These are phyloP conservation scores for Porpolomopsis calyptriformis DNA, from an alignment of 768 basidiomycete species.

Conservation along the genomic window DNA sequence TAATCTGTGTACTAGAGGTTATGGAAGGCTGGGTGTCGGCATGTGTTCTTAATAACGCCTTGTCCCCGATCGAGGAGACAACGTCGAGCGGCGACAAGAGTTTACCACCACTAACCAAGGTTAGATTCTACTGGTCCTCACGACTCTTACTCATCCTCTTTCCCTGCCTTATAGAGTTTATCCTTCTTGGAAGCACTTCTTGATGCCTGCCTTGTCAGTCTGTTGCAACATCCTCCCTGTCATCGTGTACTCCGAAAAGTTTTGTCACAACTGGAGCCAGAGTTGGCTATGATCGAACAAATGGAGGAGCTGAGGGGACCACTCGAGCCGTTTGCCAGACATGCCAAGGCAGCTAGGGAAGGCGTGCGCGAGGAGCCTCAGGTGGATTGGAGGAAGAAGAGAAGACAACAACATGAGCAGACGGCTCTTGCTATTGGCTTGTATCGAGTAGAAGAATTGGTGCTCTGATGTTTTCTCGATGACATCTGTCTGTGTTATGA, in stretches of 20 bases:
- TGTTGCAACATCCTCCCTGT: slow-evolving; percentile 55
- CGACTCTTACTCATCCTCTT: background rate
- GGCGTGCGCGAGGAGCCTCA: slow-evolving; percentile 23
- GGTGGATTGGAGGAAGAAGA: slow-evolving; percentile 42
- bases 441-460: slow-evolving; percentile 66
- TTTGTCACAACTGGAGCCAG: slow-evolving; percentile 42
- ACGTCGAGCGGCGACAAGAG: slow-evolving; percentile 17
- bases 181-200: slow-evolving; percentile 54
- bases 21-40: slow-evolving; percentile 40
- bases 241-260: slow-evolving; percentile 42
- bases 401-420: slow-evolving; percentile 43
- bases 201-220: slow-evolving; percentile 59
- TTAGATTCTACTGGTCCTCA: slow-evolving; percentile 13
- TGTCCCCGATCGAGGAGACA: slow-evolving; percentile 19
- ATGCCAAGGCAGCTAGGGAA: slow-evolving; percentile 34
- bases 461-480: slow-evolving; percentile 26
- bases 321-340: slow-evolving; percentile 52
- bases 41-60: slow-evolving; percentile 27
- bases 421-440: slow-evolving; percentile 45
- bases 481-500: background rate
- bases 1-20: slow-evolving; percentile 34
- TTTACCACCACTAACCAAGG: slow-evolving; percentile 36
- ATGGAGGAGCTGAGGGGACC: slow-evolving; percentile 49
- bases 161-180: slow-evolving; percentile 33
- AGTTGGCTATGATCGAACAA: slow-evolving; percentile 38